phyloP scores from a whole-genome alignment of 2,329 filamentous ascomycete genomes.

The Phaeosphaeria sp. region DNA sequence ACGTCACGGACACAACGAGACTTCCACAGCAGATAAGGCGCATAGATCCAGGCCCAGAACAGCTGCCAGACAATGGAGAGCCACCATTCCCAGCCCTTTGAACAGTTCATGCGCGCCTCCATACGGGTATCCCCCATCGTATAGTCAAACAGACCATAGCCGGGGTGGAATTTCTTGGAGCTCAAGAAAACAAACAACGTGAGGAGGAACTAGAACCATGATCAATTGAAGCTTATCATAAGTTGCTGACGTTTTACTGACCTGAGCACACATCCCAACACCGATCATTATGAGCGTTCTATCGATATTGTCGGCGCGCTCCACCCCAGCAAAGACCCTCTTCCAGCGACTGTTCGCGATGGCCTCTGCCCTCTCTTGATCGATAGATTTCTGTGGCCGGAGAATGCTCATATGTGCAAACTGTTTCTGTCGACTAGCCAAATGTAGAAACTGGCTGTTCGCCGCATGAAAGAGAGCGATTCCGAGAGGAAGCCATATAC shows the following conservation, averaged over 20 bases:
- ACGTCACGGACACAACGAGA: conserved; percentile 42
- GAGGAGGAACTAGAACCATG: conserved; percentile 9
- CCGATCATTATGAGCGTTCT: conserved; percentile 36
- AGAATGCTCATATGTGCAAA: conserved; percentile 33
- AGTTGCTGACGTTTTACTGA: conserved; percentile 3
- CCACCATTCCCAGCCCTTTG: conserved; percentile 48
- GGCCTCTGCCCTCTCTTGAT: conserved; percentile 29
- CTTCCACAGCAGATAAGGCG: conserved; percentile 44
- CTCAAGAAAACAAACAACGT: conserved; percentile 40
- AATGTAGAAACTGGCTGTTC: conserved; percentile 44
- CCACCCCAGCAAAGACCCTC: conserved; percentile 29
- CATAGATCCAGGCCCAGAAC: conserved; percentile 46
- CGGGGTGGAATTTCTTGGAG: conserved; percentile 41
- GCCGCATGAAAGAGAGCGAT: conserved; percentile 42
- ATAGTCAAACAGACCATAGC: conserved; percentile 41
- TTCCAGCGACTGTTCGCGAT: conserved; percentile 33
- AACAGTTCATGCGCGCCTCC: conserved; percentile 33
- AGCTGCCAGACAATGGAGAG: conserved; percentile 45
- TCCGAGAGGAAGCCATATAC: conserved; percentile 37
- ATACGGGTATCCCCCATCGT: conserved; percentile 30
- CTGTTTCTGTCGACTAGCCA: conserved; percentile 42
- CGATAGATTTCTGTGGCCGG: conserved; percentile 28
- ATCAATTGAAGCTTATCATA: neutral
- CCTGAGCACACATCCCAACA: conserved; percentile 35
- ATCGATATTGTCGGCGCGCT: conserved; percentile 34